phyloP scores from a whole-genome alignment of 371 early-diverging fungal genomes.

The Mucor irregularis region DNA sequence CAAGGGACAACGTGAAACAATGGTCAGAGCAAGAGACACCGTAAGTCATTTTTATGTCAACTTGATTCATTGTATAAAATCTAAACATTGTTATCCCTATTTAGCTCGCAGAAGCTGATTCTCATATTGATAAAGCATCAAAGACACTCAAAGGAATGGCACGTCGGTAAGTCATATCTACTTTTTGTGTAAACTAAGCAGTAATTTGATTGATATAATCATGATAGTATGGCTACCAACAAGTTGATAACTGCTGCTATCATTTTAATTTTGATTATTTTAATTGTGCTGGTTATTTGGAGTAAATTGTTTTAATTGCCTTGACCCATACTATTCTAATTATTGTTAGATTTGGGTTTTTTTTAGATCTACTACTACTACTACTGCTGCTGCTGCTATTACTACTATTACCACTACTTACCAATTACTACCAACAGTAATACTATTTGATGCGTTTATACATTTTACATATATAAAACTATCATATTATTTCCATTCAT shows the following conservation, averaged over 20 bases:
- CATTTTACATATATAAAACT: too few species aligned
- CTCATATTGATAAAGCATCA: slow-evolving; percentile 86
- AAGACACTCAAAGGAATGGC: slow-evolving; percentile 91
- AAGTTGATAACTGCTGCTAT: slow-evolving; percentile 87
- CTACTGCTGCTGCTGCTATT: too few species aligned
- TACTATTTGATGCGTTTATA: too few species aligned
- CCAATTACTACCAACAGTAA: too few species aligned
- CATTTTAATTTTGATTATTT: slow-evolving; percentile 75
- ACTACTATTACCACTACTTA: too few species aligned
- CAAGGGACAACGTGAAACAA: slow-evolving; percentile 89
- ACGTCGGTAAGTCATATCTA: slow-evolving; percentile 65
- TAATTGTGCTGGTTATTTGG: slow-evolving; percentile 85
- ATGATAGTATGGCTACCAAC: slow-evolving; percentile 84
- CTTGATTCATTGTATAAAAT: neutral
- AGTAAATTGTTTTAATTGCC: slow-evolving; percentile 55
- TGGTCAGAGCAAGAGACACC: slow-evolving; percentile 81
- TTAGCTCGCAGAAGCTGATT: slow-evolving; percentile 84
- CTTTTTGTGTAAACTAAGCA: neutral
- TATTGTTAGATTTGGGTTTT: slow-evolving; percentile 1
- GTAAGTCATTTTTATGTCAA: slow-evolving; percentile 42
- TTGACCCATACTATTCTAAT: too few species aligned
- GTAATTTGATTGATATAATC: neutral
- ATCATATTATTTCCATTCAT: too few species aligned
- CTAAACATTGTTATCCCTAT: neutral
- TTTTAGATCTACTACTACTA: slow-evolving; percentile 2